Evolutionary conservation across 2,329 filamentous ascomycete genomes (phyloP).

Genomic region (Ophiostoma sp.): DNA sequence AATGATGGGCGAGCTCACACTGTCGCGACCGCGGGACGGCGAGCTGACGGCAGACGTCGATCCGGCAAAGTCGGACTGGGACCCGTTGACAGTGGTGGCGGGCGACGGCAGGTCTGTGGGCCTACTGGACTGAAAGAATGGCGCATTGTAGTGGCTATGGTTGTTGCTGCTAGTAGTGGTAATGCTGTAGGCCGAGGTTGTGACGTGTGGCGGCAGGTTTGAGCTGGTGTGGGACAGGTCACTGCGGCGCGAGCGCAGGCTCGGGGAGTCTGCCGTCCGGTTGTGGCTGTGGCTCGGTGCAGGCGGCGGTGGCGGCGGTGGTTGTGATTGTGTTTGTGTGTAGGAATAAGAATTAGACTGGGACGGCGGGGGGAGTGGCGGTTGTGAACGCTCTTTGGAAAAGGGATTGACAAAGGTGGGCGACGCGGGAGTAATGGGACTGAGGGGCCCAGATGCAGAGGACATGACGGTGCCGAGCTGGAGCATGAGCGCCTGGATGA

Average conservation of each 20-base stretch:
- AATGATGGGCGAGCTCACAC: slow-evolving; percentile 46
- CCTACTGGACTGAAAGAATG: slow-evolving; percentile 30
- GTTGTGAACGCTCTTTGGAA: slow-evolving; percentile 26
- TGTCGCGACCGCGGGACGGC: slow-evolving; percentile 50
- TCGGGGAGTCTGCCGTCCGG: slow-evolving; percentile 47
- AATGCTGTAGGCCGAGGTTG: slow-evolving; percentile 11
- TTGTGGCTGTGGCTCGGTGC: background rate
- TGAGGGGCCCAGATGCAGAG: slow-evolving; percentile 34
- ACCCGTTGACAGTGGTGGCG: slow-evolving; percentile 48
- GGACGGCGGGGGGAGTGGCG: background rate
- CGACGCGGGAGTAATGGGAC: slow-evolving; percentile 50
- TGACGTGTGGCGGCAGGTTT: slow-evolving; percentile 22
- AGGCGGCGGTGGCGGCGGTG: background rate
- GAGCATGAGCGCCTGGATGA: slow-evolving; percentile 44
- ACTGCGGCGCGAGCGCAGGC: slow-evolving; percentile 57
- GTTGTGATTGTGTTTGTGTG: background rate
- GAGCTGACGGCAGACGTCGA: slow-evolving; percentile 55
- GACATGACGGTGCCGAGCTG: slow-evolving; percentile 13
- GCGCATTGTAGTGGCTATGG: slow-evolving; percentile 20
- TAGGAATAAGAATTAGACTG: background rate
- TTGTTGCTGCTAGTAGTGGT: slow-evolving; percentile 15
- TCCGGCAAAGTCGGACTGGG: slow-evolving; percentile 53
- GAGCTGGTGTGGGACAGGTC: slow-evolving; percentile 47
- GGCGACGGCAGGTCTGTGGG: slow-evolving; percentile 55
- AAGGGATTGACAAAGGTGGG: slow-evolving; percentile 53